A percentile compares a stretch with the other conserved stretches of the same genome.
Conservation (phyloP, 2,329 filamentous ascomycete species). For the Neoascochyta sp. region DNA sequence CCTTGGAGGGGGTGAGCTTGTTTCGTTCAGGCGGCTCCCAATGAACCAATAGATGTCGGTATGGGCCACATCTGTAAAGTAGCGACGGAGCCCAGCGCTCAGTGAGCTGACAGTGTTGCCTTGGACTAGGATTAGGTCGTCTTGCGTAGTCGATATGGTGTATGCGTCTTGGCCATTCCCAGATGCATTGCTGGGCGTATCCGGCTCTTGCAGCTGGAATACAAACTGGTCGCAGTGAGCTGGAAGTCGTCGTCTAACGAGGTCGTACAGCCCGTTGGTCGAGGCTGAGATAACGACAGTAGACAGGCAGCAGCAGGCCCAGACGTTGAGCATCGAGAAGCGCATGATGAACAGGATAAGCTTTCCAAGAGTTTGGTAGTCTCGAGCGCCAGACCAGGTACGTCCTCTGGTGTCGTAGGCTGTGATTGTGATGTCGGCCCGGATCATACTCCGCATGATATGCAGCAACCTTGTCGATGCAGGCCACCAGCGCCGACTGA, state of each 20-base stretch:
- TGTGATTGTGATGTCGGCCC: slow-evolving; percentile 1
- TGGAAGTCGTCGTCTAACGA: slow-evolving; percentile 22
- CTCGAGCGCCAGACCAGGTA: slow-evolving; percentile 2
- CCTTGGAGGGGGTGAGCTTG: slow-evolving; percentile 27
- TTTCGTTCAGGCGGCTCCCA: slow-evolving; percentile 41
- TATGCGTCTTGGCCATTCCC: slow-evolving; percentile 8
- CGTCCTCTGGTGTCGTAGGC: slow-evolving; percentile 2
- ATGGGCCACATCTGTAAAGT: slow-evolving; percentile 42
- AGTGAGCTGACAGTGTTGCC: slow-evolving; percentile 17
- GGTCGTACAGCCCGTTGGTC: slow-evolving; percentile 16
- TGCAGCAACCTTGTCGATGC: slow-evolving; percentile 6
- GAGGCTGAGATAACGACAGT: slow-evolving; percentile 10
- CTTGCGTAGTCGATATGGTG: slow-evolving; percentile 10
- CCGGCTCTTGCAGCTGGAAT: slow-evolving; percentile 12
- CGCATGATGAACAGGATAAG: slow-evolving; percentile 8
- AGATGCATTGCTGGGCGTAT: slow-evolving; percentile 2
- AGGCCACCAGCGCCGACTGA: slow-evolving; percentile 10
- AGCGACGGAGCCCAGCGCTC: slow-evolving; percentile 38
- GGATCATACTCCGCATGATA: slow-evolving; percentile 5
- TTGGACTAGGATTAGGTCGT: slow-evolving; percentile 14
- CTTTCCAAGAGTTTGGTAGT: slow-evolving; percentile 6
- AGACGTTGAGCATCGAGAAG: slow-evolving; percentile 2
- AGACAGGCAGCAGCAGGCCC: too few relatives aligned
- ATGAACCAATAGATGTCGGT: slow-evolving; percentile 50
- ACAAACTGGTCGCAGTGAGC: slow-evolving; percentile 14